Evolutionary conservation across 2,329 filamentous ascomycete genomes (phyloP), one percentile per base, ranked within the genome.

Genomic region (Zasmidium cellare): DNA sequence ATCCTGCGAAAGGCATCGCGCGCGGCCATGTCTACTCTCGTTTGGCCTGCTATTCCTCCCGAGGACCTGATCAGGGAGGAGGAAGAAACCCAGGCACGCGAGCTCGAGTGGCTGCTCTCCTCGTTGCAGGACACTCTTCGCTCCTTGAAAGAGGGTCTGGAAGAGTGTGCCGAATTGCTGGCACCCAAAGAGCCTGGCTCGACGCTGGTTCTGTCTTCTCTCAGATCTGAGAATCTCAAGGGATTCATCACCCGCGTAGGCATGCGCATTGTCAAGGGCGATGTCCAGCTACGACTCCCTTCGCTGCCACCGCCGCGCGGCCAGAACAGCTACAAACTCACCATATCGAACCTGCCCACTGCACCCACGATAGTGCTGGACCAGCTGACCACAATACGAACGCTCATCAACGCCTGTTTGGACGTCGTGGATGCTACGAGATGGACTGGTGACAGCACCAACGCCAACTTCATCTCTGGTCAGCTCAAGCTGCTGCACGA

Each of bases 221-320:
- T 89, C 56, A 85, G 92, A 56, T 93, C 91, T 55, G 94, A 99
- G 77, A 86, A 84, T 65, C 87, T 97, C 62, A 99, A 99, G 75
- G 94, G 94, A 18, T 90, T 91, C 67, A 85, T 97, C 59, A 97
- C 93, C 1, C 86, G 94, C 54, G 86, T 96, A 35, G 94, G 94
- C 41, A 91, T 91, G n/a, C 86, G 89, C 52, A 88, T 99, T 63
- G 88, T 96, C 62, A 96, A 96, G 74, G 93, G 92, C 65, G 88
- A 89, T 60, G 83, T 96, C 60, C 85, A 90, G 70, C 83, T 97
- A 35, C 87, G 89, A 53, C 83, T 96, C 12, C 82, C 85, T 61
- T 92, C 87, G 56, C 81, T 90, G 46, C 78, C 82, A 64, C 79
- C 79, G 55, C 79, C 80, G 47, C 80, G 78, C 49, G 83, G 81